These are phyloP conservation scores for Suillus bovinus DNA, from an alignment of 768 basidiomycete genomes.

Conservation along the genomic window DNA sequence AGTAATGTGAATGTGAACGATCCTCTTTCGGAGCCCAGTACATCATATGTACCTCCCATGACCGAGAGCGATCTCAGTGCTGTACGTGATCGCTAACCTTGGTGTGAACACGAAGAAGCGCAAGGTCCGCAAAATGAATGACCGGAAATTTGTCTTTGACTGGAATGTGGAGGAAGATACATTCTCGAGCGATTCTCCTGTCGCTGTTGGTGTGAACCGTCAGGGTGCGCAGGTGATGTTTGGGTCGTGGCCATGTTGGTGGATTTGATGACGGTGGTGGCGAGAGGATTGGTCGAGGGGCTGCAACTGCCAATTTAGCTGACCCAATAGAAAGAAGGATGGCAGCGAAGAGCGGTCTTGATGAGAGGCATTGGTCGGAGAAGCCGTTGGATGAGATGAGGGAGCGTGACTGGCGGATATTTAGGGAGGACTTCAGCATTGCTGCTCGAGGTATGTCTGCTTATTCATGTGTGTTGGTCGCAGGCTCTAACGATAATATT, in stretches of 20 bases:
- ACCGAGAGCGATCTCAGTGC: conserved; percentile 78
- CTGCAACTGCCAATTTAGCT: conserved; percentile 53
- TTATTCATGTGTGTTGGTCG: neutral
- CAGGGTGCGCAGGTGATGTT: conserved; percentile 90
- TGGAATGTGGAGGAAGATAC: conserved; percentile 99
- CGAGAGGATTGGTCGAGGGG: conserved; percentile 45
- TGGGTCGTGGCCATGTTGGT: conserved; percentile 77
- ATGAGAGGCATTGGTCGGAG: conserved; percentile 98
- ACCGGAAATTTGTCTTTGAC: conserved; percentile 98
- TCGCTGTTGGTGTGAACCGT: conserved; percentile 65
- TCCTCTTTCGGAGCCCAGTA: conserved; percentile 38
- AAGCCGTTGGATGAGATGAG: conserved; percentile 91
- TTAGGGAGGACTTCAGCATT: conserved; percentile 97
- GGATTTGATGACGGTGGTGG: conserved; percentile 82
- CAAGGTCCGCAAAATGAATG: conserved; percentile 92
- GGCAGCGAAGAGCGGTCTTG: conserved; percentile 78
- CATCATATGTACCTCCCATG: conserved; percentile 61
- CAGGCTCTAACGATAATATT: conserved; percentile 11
- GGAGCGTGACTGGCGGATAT: conserved; percentile 98
- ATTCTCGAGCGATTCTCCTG: conserved; percentile 73
- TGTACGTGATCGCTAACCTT: conserved; percentile 90
- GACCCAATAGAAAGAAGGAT: conserved; percentile 82
- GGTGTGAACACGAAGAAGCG: conserved; percentile 94
- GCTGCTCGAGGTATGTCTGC: conserved; percentile 72
- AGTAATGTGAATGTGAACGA: conserved; percentile 13